phyloP scores from a whole-genome alignment of 1,284 basidiomycete species.

The Cystobasidium pallidum region DNA sequence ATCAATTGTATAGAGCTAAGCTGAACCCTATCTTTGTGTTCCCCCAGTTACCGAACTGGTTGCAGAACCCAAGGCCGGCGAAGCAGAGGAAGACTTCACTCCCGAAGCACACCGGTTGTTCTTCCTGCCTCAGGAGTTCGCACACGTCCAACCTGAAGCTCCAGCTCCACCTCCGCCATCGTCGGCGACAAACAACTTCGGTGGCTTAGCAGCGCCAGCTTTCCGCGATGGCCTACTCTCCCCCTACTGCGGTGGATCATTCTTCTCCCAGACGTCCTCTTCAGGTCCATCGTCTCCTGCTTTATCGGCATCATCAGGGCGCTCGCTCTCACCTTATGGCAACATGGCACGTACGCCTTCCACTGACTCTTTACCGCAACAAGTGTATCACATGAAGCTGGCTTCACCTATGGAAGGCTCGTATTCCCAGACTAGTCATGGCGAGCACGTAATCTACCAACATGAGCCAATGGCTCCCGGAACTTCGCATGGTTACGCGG shows the following conservation, averaged over 20 bases:
- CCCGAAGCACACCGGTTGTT: conserved; percentile 49
- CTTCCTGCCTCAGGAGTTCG: conserved; percentile 40
- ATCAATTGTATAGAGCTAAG: not conserved
- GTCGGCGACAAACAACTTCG: conserved; percentile 16
- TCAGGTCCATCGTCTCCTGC: conserved; percentile 39
- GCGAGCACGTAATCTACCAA: conserved; percentile 20
- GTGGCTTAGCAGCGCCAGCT: conserved; percentile 42
- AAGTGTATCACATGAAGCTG: conserved; percentile 58
- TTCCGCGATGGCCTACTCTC: conserved; percentile 49
- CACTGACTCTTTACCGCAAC: conserved; percentile 56
- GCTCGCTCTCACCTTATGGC: conserved; percentile 28
- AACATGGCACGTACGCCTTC: conserved; percentile 54
- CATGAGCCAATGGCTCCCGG: conserved; percentile 23
- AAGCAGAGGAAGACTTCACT: conserved; percentile 48
- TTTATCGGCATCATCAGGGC: conserved; percentile 39
- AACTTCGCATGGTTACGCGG: not conserved
- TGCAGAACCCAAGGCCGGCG: conserved; percentile 46
- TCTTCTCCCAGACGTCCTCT: conserved; percentile 29
- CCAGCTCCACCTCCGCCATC: conserved; percentile 27
- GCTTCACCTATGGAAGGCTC: conserved; percentile 48
- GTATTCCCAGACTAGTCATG: conserved; percentile 29
- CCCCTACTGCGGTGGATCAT: conserved; percentile 35
- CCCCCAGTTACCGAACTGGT: conserved; percentile 50
- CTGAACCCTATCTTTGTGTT: not conserved
- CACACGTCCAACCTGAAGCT: conserved; percentile 32